Base-by-base conservation (phyloP, 202 grass and related monocot species). In the Setaria viridis region DNA sequence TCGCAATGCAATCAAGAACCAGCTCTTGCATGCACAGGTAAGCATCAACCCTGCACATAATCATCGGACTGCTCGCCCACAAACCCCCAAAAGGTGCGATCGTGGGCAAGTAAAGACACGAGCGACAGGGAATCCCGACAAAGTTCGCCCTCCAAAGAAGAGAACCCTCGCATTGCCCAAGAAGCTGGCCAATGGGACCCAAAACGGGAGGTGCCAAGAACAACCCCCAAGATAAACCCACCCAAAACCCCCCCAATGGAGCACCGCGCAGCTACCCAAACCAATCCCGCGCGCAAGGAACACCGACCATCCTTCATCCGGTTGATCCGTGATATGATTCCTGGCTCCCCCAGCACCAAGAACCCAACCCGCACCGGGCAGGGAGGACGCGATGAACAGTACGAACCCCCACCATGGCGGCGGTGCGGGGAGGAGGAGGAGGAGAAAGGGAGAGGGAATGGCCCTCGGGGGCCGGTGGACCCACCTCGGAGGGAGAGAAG, bases 401-500 rank as follows among this genome's bases (percentile, higher is more conserved):
- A 45, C 7, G 17, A 2, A 11, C 21, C 25, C 25, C 7, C n/a
- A 12, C 14, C 76, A 4, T 35, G 12, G 57, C 48, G 17, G 29
- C n/a, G 11, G 10, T 6, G 74, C 6, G 20, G 55, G 34, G 19
- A 25, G 56, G 21, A 16, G 47, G 14, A 13, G 50, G 37, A 4
- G 2, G 56, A 43, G 57, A 2, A 2, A 2, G 66, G 80, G 58
- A 39, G 49, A 55, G 42, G 11, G 7, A 80, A 78, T 66, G 83
- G 78, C 25, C 65, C 25, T 20, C 1, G 46, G 21, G 77, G 11
- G 11, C 2, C 11, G 0, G 55, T 6, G 68, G 17, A 9, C n/a
- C 11, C 62, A 90, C 88, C 88, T 90, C 88, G 79, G 83, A 78
- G 0, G 88, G 78, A 2, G 58, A 29, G 72, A 90, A 90, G 46